A percentile compares a stretch with the other conserved stretches of the same genome.
Evolutionary conservation across 805 yeast species (phyloP).

Genomic region (Ogataea sp.): DNA sequence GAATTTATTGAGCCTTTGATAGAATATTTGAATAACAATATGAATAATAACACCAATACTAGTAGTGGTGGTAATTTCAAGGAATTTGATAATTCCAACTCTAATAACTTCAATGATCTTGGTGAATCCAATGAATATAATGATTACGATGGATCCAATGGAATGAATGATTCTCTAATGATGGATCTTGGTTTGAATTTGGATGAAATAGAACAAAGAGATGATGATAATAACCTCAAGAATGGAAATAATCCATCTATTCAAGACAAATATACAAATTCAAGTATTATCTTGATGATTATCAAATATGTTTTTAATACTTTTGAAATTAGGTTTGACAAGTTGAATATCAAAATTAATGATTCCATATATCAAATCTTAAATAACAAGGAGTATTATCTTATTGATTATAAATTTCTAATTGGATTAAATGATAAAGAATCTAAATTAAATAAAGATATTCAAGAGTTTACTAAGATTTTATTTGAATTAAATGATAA

Average conservation of each 20-base stretch:
- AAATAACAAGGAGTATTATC: background rate
- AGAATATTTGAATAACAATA: slow-evolving; percentile 40
- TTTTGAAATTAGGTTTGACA: slow-evolving; percentile 8
- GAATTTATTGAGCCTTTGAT: slow-evolving; percentile 36
- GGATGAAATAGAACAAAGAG: slow-evolving; percentile 48
- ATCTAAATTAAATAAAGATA: slow-evolving; percentile 17
- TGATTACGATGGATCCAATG: too few species aligned
- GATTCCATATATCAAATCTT: background rate
- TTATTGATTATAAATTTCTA: slow-evolving; percentile 3
- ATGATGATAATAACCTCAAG: slow-evolving; percentile 13
- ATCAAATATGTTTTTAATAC: slow-evolving; percentile 17
- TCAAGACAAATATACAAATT: slow-evolving; percentile 62
- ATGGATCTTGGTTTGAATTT: slow-evolving; percentile 16
- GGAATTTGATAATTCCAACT: too few species aligned
- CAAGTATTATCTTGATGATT: slow-evolving; percentile 52
- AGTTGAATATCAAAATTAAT: too few species aligned
- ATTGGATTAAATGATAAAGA: slow-evolving; percentile 13
- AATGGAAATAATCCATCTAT: slow-evolving; percentile 45
- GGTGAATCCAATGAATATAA: too few species aligned
- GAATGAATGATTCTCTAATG: too few species aligned
- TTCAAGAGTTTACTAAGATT: slow-evolving; percentile 73
- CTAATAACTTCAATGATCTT: too few species aligned
- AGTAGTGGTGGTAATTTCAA: slow-evolving; percentile 1
- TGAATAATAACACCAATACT: slow-evolving; percentile 13
- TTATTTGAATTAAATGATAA: slow-evolving; percentile 54